phyloP scores from a whole-genome alignment of 2,329 filamentous ascomycete species.

The Fusarium decemcellulare region DNA sequence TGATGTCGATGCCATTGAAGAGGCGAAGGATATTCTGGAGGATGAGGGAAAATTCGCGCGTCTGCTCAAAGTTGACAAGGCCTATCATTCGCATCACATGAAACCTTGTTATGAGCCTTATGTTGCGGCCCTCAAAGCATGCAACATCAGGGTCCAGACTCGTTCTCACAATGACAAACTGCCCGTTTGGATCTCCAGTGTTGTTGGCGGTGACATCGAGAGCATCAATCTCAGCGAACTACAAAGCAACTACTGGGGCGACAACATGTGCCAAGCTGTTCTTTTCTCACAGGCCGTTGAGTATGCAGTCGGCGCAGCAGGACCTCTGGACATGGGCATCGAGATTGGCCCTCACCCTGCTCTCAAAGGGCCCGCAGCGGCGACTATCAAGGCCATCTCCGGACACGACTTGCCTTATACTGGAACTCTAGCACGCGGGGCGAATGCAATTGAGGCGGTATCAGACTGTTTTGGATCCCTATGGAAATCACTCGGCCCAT shows the following conservation, averaged over 20 bases:
- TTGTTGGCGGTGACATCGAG: neutral
- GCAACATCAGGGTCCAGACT: slow-evolving; percentile 1
- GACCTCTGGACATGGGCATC: slow-evolving; percentile 27
- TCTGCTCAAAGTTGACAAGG: slow-evolving; percentile 58
- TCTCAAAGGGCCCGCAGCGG: slow-evolving; percentile 61
- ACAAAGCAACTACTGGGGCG: slow-evolving; percentile 40
- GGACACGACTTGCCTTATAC: slow-evolving; percentile 15
- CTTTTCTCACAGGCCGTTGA: slow-evolving; percentile 39
- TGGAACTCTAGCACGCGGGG: slow-evolving; percentile 28
- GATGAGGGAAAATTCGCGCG: slow-evolving; percentile 39
- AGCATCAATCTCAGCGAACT: neutral
- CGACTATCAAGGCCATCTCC: slow-evolving; percentile 49
- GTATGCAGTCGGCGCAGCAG: slow-evolving; percentile 2
- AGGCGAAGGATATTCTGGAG: slow-evolving; percentile 38
- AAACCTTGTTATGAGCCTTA: slow-evolving; percentile 30
- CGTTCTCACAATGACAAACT: neutral
- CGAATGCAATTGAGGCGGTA: slow-evolving; percentile 30
- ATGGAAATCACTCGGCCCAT: slow-evolving; percentile 21
- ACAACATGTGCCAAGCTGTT: slow-evolving; percentile 45
- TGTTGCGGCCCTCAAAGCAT: slow-evolving; percentile 6
- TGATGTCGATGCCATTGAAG: slow-evolving; percentile 45
- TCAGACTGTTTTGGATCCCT: slow-evolving; percentile 35
- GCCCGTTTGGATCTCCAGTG: slow-evolving; percentile 38
- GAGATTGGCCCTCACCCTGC: slow-evolving; percentile 65
- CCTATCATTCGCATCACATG: slow-evolving; percentile 67